phyloP scores from a whole-genome alignment of 2,329 filamentous ascomycete species.

The Metarhizium rileyi region DNA sequence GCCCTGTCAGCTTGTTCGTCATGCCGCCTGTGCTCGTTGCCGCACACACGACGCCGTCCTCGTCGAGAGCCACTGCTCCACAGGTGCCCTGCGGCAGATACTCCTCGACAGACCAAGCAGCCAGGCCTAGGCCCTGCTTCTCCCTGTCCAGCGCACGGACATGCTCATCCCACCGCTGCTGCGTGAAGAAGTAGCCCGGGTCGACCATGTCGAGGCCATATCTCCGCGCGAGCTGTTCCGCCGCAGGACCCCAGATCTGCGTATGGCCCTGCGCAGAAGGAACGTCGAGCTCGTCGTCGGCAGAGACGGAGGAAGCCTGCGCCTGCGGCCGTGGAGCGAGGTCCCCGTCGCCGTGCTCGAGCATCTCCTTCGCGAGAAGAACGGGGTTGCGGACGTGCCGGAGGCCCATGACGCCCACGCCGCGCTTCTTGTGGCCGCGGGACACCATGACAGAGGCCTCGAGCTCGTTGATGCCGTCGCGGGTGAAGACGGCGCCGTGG shows the following conservation, averaged over 20 bases:
- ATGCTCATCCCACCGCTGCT: slow-evolving; percentile 72
- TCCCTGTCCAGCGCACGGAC: slow-evolving; percentile 45
- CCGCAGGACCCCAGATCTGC: slow-evolving; percentile 56
- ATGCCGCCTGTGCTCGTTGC: slow-evolving; percentile 64
- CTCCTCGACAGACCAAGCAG: slow-evolving; percentile 49
- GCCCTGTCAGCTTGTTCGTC: slow-evolving; percentile 80
- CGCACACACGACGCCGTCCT: slow-evolving; percentile 61
- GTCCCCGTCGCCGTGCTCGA: slow-evolving; percentile 56
- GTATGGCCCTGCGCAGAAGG: slow-evolving; percentile 59
- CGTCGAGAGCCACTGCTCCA: slow-evolving; percentile 72
- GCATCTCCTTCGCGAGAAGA: slow-evolving; percentile 58
- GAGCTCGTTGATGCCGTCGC: slow-evolving; percentile 72
- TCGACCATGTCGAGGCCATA: slow-evolving; percentile 66
- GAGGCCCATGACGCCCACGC: slow-evolving; percentile 66
- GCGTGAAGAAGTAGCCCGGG: slow-evolving; percentile 68
- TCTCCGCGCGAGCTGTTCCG: slow-evolving; percentile 55
- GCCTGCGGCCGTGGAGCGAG: slow-evolving; percentile 31
- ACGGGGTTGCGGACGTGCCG: slow-evolving; percentile 72
- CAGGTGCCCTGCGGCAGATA: slow-evolving; percentile 78
- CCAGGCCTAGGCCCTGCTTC: slow-evolving; percentile 26
- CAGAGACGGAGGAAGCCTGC: not conserved
- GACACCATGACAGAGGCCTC: slow-evolving; percentile 85
- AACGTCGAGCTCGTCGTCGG: slow-evolving; percentile 24
- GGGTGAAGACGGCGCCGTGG: slow-evolving; percentile 78
- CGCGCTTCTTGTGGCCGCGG: slow-evolving; percentile 61